phyloP scores from a whole-genome alignment of 495 filamentous ascomycete genomes.

The Neurospora africana region DNA sequence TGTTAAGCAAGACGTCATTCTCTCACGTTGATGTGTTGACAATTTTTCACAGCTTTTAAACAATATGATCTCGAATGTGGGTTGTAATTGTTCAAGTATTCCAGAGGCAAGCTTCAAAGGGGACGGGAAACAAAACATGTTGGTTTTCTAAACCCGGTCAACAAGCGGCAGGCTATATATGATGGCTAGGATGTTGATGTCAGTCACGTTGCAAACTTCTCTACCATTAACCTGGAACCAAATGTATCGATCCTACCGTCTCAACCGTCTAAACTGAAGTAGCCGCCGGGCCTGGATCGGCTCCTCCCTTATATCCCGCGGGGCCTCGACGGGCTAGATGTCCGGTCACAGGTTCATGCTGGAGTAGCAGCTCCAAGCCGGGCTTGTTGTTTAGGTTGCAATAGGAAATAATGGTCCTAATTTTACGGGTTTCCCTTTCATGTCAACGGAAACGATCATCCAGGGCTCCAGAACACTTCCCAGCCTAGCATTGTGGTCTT shows the following conservation, averaged over 20 bases:
- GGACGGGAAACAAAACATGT: background rate
- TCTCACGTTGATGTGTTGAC: background rate
- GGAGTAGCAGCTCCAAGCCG: background rate
- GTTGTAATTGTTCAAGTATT: background rate
- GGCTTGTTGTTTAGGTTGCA: background rate
- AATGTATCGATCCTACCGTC: background rate
- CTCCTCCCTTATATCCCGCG: conserved; percentile 1
- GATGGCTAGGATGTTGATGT: background rate
- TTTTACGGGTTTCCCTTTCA: conserved; percentile 13
- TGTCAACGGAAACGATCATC: conserved; percentile 11
- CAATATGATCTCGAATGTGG: background rate
- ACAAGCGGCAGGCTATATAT: background rate
- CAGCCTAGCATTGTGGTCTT: background rate
- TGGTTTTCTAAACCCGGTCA: background rate
- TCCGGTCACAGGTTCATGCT: background rate
- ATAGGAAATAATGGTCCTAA: conserved; percentile 1
- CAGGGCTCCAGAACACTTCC: background rate
- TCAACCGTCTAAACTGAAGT: background rate
- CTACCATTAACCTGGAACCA: background rate
- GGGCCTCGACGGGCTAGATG: conserved; percentile 3
- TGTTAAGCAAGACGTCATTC: background rate
- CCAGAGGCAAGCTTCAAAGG: background rate
- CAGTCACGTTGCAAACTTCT: background rate
- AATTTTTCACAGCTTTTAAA: background rate
- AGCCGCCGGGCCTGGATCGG: background rate